Evolutionary conservation across 2,329 filamentous ascomycete genomes (phyloP).

Genomic region (Alternaria triticimaculans): DNA sequence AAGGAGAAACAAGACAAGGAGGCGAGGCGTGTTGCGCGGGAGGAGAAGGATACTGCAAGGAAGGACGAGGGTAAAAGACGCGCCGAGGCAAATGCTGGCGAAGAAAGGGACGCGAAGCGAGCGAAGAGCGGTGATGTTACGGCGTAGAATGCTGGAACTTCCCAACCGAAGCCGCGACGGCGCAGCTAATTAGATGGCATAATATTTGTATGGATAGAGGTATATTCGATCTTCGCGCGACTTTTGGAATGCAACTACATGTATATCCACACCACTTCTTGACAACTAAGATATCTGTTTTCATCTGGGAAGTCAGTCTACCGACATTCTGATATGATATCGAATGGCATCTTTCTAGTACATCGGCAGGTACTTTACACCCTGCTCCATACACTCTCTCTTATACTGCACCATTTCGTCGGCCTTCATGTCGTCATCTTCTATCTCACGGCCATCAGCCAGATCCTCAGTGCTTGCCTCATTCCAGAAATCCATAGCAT

Average conservation of each 20-base stretch:
- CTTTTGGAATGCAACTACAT: not conserved
- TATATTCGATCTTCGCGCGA: not conserved
- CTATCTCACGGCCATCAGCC: too few species aligned
- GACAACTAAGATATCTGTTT: too few species aligned
- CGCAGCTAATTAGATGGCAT: not conserved
- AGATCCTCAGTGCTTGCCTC: too few species aligned
- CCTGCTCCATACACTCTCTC: too few species aligned
- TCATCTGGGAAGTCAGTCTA: too few species aligned
- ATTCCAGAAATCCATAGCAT: too few species aligned
- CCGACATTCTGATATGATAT: too few species aligned
- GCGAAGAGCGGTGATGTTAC: constrained; percentile 32
- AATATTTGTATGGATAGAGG: not conserved
- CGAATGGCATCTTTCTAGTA: too few species aligned
- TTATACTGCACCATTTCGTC: too few species aligned
- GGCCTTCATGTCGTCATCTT: too few species aligned
- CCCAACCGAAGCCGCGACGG: not conserved
- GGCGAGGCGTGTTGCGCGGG: constrained; percentile 50
- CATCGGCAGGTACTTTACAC: too few species aligned
- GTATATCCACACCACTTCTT: not conserved
- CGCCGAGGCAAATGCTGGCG: constrained; percentile 35
- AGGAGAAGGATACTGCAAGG: constrained; percentile 29
- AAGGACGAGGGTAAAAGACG: constrained; percentile 45
- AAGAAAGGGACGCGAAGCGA: constrained; percentile 44
- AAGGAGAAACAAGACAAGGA: constrained; percentile 74
- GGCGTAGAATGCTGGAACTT: constrained; percentile 6